phyloP scores from a whole-genome alignment of 169 alveolate genomes.

The Cryptosporidium xiaoi region DNA sequence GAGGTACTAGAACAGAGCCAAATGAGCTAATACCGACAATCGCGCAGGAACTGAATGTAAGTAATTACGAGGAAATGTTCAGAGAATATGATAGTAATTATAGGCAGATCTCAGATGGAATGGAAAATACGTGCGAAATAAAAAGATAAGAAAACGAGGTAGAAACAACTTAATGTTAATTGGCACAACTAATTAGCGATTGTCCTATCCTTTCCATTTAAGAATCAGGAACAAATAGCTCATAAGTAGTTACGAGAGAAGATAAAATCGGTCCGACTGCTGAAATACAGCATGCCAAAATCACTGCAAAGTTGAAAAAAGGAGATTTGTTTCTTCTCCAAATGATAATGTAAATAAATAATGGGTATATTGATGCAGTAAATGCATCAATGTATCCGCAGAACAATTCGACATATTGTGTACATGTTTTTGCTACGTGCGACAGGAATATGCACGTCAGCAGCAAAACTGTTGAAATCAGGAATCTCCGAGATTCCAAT shows the following conservation, averaged over 20 bases:
- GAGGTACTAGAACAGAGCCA: slow-evolving; percentile 64
- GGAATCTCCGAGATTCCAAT: slow-evolving; percentile 15
- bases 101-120: neutral
- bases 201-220: neutral
- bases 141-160: neutral
- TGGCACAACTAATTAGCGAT: neutral
- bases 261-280: slow-evolving; percentile 69
- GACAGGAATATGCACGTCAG: slow-evolving; percentile 49
- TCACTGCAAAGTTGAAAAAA: slow-evolving; percentile 23
- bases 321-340: slow-evolving; percentile 23
- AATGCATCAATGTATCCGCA: slow-evolving; percentile 73
- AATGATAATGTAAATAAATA: slow-evolving; percentile 39
- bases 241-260: slow-evolving; percentile 53
- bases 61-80: slow-evolving; percentile 25
- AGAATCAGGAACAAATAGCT: neutral
- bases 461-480: slow-evolving; percentile 35
- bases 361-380: slow-evolving; percentile 68
- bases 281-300: slow-evolving; percentile 48
- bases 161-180: neutral
- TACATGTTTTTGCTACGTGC: slow-evolving; percentile 69
- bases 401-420: slow-evolving; percentile 70
- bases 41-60: slow-evolving; percentile 26
- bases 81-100: slow-evolving; percentile 14
- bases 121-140: slow-evolving; percentile 16
- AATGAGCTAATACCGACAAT: slow-evolving; percentile 52